Evolutionary conservation across 192 early-diverging fungal species (phyloP), one percentile per base, ranked within the genome.

Genomic region (Geranomyces michiganensis): DNA sequence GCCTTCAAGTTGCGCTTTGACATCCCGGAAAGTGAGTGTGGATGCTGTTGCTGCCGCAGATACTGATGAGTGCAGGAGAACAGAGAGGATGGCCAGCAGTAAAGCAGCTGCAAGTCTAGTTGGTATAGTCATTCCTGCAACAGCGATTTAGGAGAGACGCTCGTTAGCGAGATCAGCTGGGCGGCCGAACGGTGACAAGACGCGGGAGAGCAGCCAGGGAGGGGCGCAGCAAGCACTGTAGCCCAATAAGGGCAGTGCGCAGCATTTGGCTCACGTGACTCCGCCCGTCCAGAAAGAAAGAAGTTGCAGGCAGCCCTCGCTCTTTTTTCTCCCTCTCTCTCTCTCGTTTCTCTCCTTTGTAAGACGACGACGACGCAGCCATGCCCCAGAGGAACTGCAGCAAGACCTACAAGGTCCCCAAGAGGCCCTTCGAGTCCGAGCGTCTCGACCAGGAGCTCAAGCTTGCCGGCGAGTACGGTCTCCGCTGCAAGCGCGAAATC

Each of bases 401-500:
- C 47, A 79, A 79, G 69, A 79, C 78, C 70, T 78, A 78, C 77
- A 78, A 78, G 69, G 48, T 99, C 76, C 96, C 96, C 78, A 91
- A 93, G 82, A 90, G 96, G 85, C 94, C 94, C 58, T 98, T 92
- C 84, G 94, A 94, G 82, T 87, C 92, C 78, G 96, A 93, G 74
- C 95, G 96, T 89, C 91, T 98, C 84, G 94, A 97, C 77, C 73
- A 78, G 62, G 80, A 82, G 70, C 84, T 96, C 74, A 73, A 73
- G 72, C 91, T 97, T 70, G 89, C 93, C 80, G 96, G 96, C 74
- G 93, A 95, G 81, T 99, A 91, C 88, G 95, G 95, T 86, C 92
- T 99, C 80, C 88, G 91, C 73, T 97, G 95, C 94, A 99, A 97
- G 92, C 93, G 92, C 75, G 96, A 99, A 87, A 94, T 99, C 87